phyloP scores from a whole-genome alignment of 345 rosid genomes.

The Salix arbutifolia region DNA sequence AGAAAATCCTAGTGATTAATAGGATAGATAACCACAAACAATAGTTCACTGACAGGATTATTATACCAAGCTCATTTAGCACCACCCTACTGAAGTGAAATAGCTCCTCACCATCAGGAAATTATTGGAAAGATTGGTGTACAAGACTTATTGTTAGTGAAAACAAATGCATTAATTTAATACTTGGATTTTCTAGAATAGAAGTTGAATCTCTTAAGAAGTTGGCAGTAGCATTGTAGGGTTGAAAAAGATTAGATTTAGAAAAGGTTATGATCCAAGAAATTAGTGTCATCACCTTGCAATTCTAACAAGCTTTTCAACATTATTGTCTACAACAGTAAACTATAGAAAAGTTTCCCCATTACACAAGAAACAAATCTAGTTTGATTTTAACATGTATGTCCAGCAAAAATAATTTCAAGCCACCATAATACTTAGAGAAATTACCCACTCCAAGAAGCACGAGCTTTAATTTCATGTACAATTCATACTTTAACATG shows the following conservation, averaged over 20 bases:
- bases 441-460: background rate
- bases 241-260: background rate
- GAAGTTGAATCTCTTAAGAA: background rate
- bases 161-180: background rate
- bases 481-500: constrained; percentile 11
- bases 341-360: background rate
- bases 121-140: background rate
- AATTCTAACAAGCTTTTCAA: background rate
- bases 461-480: background rate
- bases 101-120: background rate
- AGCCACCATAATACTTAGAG: background rate
- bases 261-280: background rate
- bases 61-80: background rate
- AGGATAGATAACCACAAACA: background rate
- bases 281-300: background rate
- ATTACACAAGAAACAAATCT: background rate
- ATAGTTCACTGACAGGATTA: background rate
- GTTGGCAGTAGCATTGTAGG: background rate
- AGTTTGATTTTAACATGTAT: background rate
- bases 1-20: background rate
- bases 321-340: background rate
- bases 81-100: background rate
- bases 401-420: background rate
- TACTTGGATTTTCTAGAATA: background rate
- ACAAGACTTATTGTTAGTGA: background rate